Percentiles rank a stretch among this genome's conserved stretches.
phyloP scores from a whole-genome alignment of 2,329 filamentous ascomycete genomes.

The Nigrospora sphaerica region DNA sequence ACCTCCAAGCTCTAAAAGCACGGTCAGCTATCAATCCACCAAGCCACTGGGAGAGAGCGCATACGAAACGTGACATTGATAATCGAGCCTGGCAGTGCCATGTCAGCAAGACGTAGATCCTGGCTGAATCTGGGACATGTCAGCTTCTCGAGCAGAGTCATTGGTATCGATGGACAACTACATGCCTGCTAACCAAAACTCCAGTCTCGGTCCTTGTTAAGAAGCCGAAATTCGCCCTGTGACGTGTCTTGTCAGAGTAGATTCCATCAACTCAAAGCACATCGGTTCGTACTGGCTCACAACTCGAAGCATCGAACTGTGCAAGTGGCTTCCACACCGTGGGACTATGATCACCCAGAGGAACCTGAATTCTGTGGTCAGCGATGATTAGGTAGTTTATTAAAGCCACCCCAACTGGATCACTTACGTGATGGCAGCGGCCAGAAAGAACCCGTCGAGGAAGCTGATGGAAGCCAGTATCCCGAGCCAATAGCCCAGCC shows the following conservation, averaged over 20 bases:
- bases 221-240: conserved; percentile 10
- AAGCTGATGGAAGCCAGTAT: conserved; percentile 1
- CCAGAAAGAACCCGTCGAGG: background rate
- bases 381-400: background rate
- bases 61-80: conserved; percentile 1
- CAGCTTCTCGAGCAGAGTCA: background rate
- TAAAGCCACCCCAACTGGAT: background rate
- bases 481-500: conserved; percentile 3
- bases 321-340: background rate
- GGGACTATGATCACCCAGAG: conserved; percentile 1
- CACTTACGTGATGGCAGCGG: background rate
- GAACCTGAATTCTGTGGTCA: background rate
- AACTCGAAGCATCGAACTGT: background rate
- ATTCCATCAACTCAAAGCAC: background rate
- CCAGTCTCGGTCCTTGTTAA: conserved; percentile 10
- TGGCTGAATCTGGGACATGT: background rate
- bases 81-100: conserved; percentile 2
- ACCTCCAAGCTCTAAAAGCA: conserved; percentile 1
- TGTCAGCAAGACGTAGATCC: conserved; percentile 3
- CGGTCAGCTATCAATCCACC: no score
- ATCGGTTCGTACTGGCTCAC: background rate
- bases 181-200: conserved; percentile 5
- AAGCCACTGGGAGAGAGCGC: no score
- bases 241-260: background rate
- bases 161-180: background rate